Percentiles rank a stretch among this genome's conserved stretches.
Evolutionary conservation across 305 asterid species (phyloP).

Genomic region (Fraxinus albicans): DNA sequence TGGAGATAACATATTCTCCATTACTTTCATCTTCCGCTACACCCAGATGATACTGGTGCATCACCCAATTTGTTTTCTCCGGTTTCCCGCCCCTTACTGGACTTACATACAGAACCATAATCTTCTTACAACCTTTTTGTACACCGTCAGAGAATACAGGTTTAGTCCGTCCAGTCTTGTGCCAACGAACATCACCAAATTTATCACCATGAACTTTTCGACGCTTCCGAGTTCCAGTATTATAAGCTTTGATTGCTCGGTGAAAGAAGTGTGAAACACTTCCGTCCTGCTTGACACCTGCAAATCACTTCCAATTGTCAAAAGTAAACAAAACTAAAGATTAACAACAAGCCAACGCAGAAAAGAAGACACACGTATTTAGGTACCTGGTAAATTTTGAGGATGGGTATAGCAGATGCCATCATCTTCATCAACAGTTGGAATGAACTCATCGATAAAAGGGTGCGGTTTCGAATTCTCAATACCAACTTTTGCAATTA

Average conservation of each 20-base stretch:
- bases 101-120: slow-evolving; percentile 81
- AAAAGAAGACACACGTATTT: not conserved
- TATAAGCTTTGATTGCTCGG: slow-evolving; percentile 91
- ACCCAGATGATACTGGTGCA: slow-evolving; percentile 96
- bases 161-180: slow-evolving; percentile 90
- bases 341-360: not conserved
- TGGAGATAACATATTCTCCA: slow-evolving; percentile 82
- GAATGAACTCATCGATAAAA: slow-evolving; percentile 77
- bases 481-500: slow-evolving; percentile 67
- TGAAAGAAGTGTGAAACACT: slow-evolving; percentile 90
- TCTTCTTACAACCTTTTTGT: slow-evolving; percentile 93
- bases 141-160: slow-evolving; percentile 70
- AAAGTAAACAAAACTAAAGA: not conserved
- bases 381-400: slow-evolving; percentile 77
- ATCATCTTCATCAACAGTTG: slow-evolving; percentile 77
- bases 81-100: slow-evolving; percentile 74
- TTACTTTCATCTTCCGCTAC: slow-evolving; percentile 82
- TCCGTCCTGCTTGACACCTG: slow-evolving; percentile 95
- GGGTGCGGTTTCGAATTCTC: slow-evolving; percentile 58
- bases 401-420: slow-evolving; percentile 97
- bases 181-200: slow-evolving; percentile 90
- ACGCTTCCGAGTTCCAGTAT: slow-evolving; percentile 88
- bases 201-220: slow-evolving; percentile 75
- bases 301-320: not conserved
- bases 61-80: slow-evolving; percentile 96